Conservation (phyloP, 768 basidiomycete species). For the Leccinum uliginosum region DNA sequence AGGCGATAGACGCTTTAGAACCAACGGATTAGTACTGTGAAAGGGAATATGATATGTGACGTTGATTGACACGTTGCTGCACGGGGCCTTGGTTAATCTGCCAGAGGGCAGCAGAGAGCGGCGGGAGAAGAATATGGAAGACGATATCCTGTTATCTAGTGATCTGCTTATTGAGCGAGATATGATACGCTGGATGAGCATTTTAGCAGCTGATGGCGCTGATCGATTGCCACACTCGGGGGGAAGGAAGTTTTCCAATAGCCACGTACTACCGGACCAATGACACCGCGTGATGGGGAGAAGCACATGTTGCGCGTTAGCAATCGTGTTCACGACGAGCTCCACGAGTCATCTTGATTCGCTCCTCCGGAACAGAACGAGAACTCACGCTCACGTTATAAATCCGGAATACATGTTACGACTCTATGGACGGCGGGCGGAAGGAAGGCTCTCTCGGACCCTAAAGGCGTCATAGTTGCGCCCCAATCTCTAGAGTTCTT, state of each 20-base stretch:
- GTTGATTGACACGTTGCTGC: background rate
- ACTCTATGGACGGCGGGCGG: background rate
- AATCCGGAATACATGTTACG: constrained; percentile 4
- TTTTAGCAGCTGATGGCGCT: background rate
- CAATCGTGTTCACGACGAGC: background rate
- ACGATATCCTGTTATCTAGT: constrained; percentile 7
- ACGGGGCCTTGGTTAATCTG: background rate
- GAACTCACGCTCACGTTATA: constrained; percentile 4
- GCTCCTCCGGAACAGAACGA: background rate
- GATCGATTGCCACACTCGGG: background rate
- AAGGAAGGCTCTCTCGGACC: background rate
- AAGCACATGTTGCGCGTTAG: background rate
- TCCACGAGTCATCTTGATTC: background rate
- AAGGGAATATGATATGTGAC: no score
- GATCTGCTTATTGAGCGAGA: constrained; percentile 10
- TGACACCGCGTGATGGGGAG: constrained; percentile 15
- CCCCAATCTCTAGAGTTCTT: constrained; percentile 23
- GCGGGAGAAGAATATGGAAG: background rate
- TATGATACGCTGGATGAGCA: background rate
- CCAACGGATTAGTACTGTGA: no score
- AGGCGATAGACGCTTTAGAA: background rate
- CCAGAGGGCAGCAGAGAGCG: background rate
- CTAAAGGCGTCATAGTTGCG: background rate
- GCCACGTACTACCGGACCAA: constrained; percentile 14
- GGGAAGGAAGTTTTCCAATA: background rate